Evolutionary conservation across 805 yeast species (phyloP), one percentile per base, ranked within the genome.

Genomic region (Candida silvatica): DNA sequence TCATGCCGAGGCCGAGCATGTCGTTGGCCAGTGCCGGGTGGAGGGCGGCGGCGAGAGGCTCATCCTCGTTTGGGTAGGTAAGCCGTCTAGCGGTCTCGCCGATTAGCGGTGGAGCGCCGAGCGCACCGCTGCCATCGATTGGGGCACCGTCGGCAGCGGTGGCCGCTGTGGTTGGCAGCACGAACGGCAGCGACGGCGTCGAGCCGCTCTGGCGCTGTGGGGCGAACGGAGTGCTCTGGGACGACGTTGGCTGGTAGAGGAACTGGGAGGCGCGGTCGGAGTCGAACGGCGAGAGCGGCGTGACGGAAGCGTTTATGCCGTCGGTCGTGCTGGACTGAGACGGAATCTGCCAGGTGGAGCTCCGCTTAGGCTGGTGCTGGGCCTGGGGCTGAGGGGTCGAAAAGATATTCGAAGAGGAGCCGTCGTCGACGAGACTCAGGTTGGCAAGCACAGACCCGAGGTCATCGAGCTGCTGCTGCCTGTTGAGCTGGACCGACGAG

Each of bases 371-470:
- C 24, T 22, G 24, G 12, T 22, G 24, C n/a, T n/a, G n/a, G 12
- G 11, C 12, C 12, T 22, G 24, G 12, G 24, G 12, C 12, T 22
- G 24, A 22, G 24, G 24, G 12, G 24, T 22, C 11, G 24, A 22
- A 12, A 22, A 22, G 7, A 22, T 7, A 22, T 7, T 7, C 7
- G 11, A 8, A 12, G 24, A 22, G 12, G 24, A 8, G 7, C 11
- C 11, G 24, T 22, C 24, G 12, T 22, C 29, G 14, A 9, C 15
- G 23, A 32, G 35, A 24, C 35, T 32, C 11, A 32, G 20, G 19
- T 32, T 32, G 35, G 35, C 35, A 19, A 32, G 29, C 8, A 31
- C 34, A 23, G 4, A 20, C 12, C 27, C 27, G 9, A 32, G 3
- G 18, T 25, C 35, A 19, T 32, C 35, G 8, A 32, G 20, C 31